Conservation (phyloP, 176 grass and related monocot genomes). For the Bonia amplexicaulis region DNA sequence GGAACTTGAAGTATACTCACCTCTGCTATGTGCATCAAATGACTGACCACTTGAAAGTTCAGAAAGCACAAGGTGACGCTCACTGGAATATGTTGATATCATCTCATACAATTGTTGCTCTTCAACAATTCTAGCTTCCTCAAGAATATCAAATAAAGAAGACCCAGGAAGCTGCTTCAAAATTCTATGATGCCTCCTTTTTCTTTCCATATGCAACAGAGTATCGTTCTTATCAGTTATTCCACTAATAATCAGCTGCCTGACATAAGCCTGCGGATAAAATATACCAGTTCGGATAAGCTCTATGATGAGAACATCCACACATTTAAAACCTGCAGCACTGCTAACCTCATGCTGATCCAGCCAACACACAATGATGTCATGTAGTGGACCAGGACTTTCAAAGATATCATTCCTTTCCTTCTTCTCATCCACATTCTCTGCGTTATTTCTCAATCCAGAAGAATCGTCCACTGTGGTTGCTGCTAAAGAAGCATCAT, state of each 20-base stretch:
- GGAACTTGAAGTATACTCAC: conserved; percentile 36
- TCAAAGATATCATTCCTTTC: conserved; percentile 61
- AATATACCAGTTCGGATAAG: conserved; percentile 81
- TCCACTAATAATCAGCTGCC: conserved; percentile 95
- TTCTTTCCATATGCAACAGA: conserved; percentile 66
- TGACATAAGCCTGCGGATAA: conserved; percentile 90
- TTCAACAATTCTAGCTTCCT: conserved; percentile 62
- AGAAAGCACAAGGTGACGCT: conserved; percentile 75
- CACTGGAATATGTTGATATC: conserved; percentile 72
- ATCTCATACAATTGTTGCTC: conserved; percentile 54
- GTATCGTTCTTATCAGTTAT: conserved; percentile 68
- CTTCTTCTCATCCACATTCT: conserved; percentile 55
- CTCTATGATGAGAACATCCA: conserved; percentile 78
- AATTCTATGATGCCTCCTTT: conserved; percentile 76
- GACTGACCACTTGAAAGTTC: conserved; percentile 55
- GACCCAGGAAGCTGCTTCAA: conserved; percentile 85
- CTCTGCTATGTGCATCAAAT: conserved; percentile 39
- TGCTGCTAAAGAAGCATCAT: conserved; percentile 37
- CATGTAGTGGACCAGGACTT: conserved; percentile 94
- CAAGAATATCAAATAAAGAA: conserved; percentile 73
- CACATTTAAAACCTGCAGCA: conserved; percentile 64
- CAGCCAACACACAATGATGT: conserved; percentile 95
- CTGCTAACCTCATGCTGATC: conserved; percentile 90
- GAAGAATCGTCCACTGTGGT: conserved; percentile 25
- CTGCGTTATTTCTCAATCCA: conserved; percentile 39